phyloP scores from a whole-genome alignment of 352 stramenopile genomes.

The Globisporangium iwayamae region DNA sequence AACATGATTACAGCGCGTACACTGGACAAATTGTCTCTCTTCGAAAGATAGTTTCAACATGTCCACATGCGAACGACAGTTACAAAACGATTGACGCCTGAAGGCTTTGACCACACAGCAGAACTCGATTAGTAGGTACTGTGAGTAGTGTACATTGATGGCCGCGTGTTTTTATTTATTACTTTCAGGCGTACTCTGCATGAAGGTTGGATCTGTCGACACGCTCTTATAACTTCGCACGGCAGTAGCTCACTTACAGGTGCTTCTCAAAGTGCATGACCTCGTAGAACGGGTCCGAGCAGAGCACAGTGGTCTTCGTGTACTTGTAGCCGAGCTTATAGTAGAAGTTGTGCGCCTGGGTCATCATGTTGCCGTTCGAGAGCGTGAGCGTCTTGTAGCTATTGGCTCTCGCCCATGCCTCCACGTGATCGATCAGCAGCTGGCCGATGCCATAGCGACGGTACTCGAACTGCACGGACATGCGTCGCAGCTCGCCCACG shows the following conservation, averaged over 20 bases:
- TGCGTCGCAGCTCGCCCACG: slow-evolving; percentile 10
- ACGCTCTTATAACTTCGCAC: too few species aligned
- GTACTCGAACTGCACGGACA: slow-evolving; percentile 9
- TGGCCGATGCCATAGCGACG: slow-evolving; percentile 15
- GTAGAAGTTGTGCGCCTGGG: slow-evolving; percentile 15
- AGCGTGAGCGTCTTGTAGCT: slow-evolving; percentile 13
- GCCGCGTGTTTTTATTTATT: too few species aligned
- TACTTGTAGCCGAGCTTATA: slow-evolving; percentile 11
- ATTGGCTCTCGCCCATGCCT: slow-evolving; percentile 9
- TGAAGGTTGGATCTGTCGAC: too few species aligned
- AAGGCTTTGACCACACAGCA: too few species aligned
- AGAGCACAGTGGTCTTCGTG: slow-evolving; percentile 6
- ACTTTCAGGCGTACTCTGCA: too few species aligned
- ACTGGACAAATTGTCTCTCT: too few species aligned
- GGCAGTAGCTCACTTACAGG: neutral
- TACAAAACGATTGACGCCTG: too few species aligned
- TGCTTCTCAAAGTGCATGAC: slow-evolving; percentile 14
- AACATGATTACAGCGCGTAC: too few species aligned
- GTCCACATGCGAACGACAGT: too few species aligned
- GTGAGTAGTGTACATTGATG: too few species aligned
- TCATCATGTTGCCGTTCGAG: slow-evolving; percentile 18
- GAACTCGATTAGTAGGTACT: too few species aligned
- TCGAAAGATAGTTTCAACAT: too few species aligned
- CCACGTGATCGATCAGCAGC: slow-evolving; percentile 12
- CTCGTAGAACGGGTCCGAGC: slow-evolving; percentile 8